Evolutionary conservation across 306 rosid genomes (phyloP).

Genomic region (Arachis hypogaea): DNA sequence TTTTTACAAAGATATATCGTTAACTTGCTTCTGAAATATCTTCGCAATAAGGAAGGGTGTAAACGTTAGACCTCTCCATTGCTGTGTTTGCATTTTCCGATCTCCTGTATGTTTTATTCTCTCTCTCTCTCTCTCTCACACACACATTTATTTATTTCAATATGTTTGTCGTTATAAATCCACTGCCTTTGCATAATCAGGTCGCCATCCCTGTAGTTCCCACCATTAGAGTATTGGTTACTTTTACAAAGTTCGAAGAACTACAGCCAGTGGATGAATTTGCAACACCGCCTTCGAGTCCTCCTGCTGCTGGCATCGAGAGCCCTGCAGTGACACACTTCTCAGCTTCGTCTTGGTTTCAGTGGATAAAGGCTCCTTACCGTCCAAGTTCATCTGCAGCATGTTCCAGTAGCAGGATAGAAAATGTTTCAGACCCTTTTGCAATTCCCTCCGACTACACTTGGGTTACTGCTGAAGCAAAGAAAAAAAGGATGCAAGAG

Average conservation of each 20-base stretch:
- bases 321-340: constrained; percentile 57
- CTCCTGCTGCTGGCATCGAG: constrained; percentile 59
- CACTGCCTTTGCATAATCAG: constrained; percentile 47
- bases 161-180: constrained; percentile 3
- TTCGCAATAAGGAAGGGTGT: not conserved
- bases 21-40: not conserved
- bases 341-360: constrained; percentile 88
- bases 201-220: constrained; percentile 99
- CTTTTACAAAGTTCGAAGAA: constrained; percentile 93
- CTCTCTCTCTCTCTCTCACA: constrained; percentile 1
- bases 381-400: constrained; percentile 59
- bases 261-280: constrained; percentile 81
- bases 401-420: constrained; percentile 80
- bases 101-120: not conserved
- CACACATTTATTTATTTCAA: no score
- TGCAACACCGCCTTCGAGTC: constrained; percentile 88
- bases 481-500: constrained; percentile 91
- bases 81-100: not conserved
- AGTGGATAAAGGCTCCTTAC: constrained; percentile 95
- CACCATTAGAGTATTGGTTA: constrained; percentile 88
- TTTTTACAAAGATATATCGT: not conserved
- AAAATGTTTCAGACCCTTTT: constrained; percentile 82
- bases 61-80: not conserved
- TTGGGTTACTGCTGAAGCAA: constrained; percentile 86
- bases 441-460: constrained; percentile 82